phyloP scores from a whole-genome alignment of 768 basidiomycete species.

The Kwoniella mangroviensis region DNA sequence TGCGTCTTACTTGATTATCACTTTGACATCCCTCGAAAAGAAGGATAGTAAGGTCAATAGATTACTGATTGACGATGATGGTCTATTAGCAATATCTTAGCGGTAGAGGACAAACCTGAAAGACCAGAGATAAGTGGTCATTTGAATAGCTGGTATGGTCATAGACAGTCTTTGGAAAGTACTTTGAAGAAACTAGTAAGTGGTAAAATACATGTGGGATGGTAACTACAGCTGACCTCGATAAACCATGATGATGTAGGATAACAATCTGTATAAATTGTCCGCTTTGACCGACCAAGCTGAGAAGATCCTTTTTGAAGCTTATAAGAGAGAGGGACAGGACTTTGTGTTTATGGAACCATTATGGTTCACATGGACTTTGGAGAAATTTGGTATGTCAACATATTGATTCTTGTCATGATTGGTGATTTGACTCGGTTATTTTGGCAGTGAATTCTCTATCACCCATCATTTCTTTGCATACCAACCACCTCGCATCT shows the following conservation, averaged over 20 bases:
- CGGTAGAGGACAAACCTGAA: constrained; percentile 28
- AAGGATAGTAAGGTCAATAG: too few species aligned
- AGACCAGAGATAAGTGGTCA: constrained; percentile 35
- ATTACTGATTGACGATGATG: neutral
- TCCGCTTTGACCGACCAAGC: constrained; percentile 41
- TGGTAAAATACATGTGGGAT: neutral
- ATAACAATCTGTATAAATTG: constrained; percentile 38
- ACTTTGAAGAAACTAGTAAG: constrained; percentile 46
- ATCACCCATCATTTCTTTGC: constrained; percentile 31
- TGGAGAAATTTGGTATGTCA: constrained; percentile 44
- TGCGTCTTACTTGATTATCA: constrained; percentile 61
- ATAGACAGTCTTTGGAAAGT: constrained; percentile 27
- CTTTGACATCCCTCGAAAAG: too few species aligned
- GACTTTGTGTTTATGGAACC: constrained; percentile 40
- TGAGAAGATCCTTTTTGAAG: constrained; percentile 47
- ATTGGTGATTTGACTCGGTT: neutral
- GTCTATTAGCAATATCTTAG: constrained; percentile 37
- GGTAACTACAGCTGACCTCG: too few species aligned
- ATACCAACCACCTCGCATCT: constrained; percentile 32
- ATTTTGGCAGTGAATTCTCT: constrained; percentile 39
- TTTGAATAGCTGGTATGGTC: constrained; percentile 19
- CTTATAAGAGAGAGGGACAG: constrained; percentile 21
- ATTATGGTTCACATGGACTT: constrained; percentile 50
- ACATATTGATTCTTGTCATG: neutral
- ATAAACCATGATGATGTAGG: constrained; percentile 20